These are phyloP conservation scores for Celoporthe dispersa DNA, from an alignment of 2,329 filamentous ascomycete genomes.

Conservation along the genomic window DNA sequence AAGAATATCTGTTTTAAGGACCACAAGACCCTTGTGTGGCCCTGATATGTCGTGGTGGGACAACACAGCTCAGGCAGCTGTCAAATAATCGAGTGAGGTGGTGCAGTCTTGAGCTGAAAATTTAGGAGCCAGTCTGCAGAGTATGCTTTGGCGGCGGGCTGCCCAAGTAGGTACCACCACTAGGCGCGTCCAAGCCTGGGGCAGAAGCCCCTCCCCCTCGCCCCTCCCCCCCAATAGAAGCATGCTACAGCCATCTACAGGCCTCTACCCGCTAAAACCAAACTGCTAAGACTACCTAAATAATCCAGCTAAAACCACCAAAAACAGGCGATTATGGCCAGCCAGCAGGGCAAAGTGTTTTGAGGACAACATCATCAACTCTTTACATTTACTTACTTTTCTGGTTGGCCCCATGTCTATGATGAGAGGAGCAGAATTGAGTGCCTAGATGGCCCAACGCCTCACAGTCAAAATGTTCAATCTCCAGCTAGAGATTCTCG, in stretches of 20 bases:
- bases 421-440: too few species aligned
- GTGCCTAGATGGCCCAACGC: not conserved
- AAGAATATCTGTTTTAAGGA: not conserved
- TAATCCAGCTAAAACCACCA: not conserved
- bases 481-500: not conserved
- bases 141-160: not conserved
- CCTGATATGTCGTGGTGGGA: not conserved
- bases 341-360: not conserved
- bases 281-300: not conserved
- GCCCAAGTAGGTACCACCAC: not conserved
- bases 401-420: too few species aligned
- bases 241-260: not conserved
- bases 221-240: too few species aligned
- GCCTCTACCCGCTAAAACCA: not conserved
- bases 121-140: not conserved
- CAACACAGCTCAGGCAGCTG: not conserved
- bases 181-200: not conserved
- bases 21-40: not conserved
- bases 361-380: not conserved
- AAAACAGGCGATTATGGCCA: not conserved
- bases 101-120: not conserved
- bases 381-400: not conserved
- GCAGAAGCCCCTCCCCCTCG: not conserved
- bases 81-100: not conserved
- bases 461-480: not conserved